Conservation (phyloP, 2,329 filamentous ascomycete genomes). For the Arthroderma uncinatum region DNA sequence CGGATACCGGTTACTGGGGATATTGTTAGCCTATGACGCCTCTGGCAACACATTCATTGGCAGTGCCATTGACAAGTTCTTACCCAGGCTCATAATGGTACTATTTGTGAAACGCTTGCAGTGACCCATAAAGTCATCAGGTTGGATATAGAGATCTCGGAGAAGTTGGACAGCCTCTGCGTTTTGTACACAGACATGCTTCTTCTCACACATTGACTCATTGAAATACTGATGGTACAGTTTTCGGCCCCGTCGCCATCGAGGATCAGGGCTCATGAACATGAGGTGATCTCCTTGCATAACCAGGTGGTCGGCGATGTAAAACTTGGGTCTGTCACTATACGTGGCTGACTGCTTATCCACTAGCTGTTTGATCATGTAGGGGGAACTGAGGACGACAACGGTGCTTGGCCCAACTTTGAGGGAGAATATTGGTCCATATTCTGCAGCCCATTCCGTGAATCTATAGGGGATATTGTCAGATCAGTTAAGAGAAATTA, state of each 20-base stretch:
- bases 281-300: background rate
- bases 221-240: background rate
- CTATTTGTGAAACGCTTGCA: background rate
- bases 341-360: constrained; percentile 43
- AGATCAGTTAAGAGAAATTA: background rate
- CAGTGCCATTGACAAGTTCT: background rate
- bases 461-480: constrained; percentile 21
- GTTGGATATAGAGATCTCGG: constrained; percentile 13
- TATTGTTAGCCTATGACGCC: too few species aligned
- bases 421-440: constrained; percentile 43
- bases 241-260: constrained; percentile 7
- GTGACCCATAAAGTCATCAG: constrained; percentile 6
- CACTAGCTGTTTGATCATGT: constrained; percentile 42
- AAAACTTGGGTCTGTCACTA: constrained; percentile 38
- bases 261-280: constrained; percentile 11
- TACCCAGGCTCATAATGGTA: background rate
- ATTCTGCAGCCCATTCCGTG: constrained; percentile 43
- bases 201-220: background rate
- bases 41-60: background rate
- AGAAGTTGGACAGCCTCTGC: constrained; percentile 9
- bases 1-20: background rate
- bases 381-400: constrained; percentile 38
- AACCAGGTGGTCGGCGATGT: constrained; percentile 22
- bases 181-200: constrained; percentile 12
- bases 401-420: constrained; percentile 40